These are phyloP conservation scores for Seminavis robusta DNA, from an alignment of 108 stramenopile genomes.

Conservation along the genomic window DNA sequence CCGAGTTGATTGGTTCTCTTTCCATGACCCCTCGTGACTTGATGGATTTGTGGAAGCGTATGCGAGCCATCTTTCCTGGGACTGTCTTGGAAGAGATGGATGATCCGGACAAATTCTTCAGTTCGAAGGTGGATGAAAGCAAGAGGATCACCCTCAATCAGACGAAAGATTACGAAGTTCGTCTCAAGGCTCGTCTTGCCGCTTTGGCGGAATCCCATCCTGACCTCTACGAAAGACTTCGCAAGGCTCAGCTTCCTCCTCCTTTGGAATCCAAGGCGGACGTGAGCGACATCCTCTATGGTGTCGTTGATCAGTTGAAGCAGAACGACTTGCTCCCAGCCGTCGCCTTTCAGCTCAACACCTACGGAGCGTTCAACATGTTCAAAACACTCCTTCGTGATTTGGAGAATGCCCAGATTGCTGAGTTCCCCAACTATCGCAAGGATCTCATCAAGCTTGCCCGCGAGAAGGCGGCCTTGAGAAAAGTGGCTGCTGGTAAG, in stretches of 20 bases:
- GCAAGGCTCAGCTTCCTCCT: constrained; percentile 75
- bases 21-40: constrained; percentile 96
- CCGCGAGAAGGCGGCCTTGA: constrained; percentile 82
- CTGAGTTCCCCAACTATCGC: constrained; percentile 90
- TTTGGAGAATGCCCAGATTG: constrained; percentile 88
- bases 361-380: constrained; percentile 95
- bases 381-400: constrained; percentile 91
- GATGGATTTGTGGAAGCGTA: constrained; percentile 90
- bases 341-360: constrained; percentile 97
- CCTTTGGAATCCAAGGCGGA: constrained; percentile 75
- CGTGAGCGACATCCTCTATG: constrained; percentile 80
- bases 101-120: constrained; percentile 94
- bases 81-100: constrained; percentile 83
- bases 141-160: constrained; percentile 94
- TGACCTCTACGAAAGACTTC: constrained; percentile 79
- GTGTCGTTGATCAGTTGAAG: constrained; percentile 84
- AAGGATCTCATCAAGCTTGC: constrained; percentile 89
- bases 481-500: constrained; percentile 89
- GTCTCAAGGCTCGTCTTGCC: constrained; percentile 83
- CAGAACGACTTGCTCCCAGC: constrained; percentile 85
- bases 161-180: constrained; percentile 95
- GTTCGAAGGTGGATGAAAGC: constrained; percentile 62
- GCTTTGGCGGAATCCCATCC: constrained; percentile 77
- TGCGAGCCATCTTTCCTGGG: constrained; percentile 78
- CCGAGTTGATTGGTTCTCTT: constrained; percentile 74